phyloP scores from a whole-genome alignment of 345 rosid genomes.

The Bretschneidera sinensis region DNA sequence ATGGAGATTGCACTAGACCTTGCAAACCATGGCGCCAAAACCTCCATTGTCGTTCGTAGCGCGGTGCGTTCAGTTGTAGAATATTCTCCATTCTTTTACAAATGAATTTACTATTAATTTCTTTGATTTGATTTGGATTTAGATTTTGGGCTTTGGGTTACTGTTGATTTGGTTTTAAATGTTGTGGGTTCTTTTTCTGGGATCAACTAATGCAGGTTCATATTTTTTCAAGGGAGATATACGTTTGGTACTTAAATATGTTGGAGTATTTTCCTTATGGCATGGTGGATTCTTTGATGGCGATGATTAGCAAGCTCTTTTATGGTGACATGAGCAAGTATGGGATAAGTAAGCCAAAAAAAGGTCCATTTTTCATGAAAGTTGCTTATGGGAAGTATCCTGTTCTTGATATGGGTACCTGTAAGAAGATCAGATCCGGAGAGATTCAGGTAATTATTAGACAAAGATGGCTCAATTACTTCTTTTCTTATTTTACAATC shows the following conservation, averaged over 20 bases:
- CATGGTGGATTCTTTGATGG: conserved; percentile 39
- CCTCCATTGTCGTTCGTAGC: background rate
- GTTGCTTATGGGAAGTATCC: conserved; percentile 43
- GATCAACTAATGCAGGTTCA: conserved; percentile 74
- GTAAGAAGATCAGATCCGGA: conserved; percentile 31
- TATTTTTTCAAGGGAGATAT: conserved; percentile 37
- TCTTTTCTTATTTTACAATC: too few relatives aligned
- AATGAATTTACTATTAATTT: too few relatives aligned
- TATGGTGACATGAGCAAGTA: conserved; percentile 42
- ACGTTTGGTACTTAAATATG: conserved; percentile 27
- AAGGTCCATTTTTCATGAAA: conserved; percentile 28
- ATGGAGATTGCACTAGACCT: conserved; percentile 3
- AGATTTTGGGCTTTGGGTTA: too few relatives aligned
- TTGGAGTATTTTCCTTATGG: conserved; percentile 28
- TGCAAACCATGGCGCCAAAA: background rate
- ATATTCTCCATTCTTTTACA: too few relatives aligned
- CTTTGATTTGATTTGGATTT: too few relatives aligned
- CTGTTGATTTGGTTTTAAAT: too few relatives aligned
- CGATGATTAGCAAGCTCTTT: conserved; percentile 25
- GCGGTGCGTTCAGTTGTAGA: too few relatives aligned
- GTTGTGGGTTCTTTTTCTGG: too few relatives aligned
- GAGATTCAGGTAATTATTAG: conserved; percentile 3
- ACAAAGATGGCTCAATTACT: too few relatives aligned
- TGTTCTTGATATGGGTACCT: conserved; percentile 42
- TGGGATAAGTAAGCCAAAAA: conserved; percentile 18